These are phyloP conservation scores for Pythium monospermum DNA, from an alignment of 352 stramenopile genomes.

Conservation along the genomic window DNA sequence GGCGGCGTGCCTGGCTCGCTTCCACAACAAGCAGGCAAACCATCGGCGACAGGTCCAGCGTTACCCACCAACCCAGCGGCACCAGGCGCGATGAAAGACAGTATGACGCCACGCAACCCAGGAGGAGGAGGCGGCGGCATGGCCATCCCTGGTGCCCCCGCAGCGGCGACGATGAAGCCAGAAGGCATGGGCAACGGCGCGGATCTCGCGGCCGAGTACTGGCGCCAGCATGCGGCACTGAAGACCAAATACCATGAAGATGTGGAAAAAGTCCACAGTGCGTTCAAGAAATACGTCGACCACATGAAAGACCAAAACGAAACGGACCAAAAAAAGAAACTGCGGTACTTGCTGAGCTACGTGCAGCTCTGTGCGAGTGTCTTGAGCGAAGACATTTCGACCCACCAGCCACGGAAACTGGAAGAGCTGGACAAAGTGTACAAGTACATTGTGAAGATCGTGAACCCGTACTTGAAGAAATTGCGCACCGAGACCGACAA, in stretches of 20 bases:
- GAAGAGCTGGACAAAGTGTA: conserved; percentile 85
- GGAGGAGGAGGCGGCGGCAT: conserved; percentile 13
- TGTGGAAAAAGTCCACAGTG: conserved; percentile 81
- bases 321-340: conserved; percentile 84
- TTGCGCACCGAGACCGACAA: conserved; percentile 76
- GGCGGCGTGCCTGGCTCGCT: conserved; percentile 17
- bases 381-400: conserved; percentile 71
- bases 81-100: conserved; percentile 11
- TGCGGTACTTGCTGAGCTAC: conserved; percentile 79
- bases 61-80: conserved; percentile 18
- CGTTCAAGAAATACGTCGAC: conserved; percentile 86
- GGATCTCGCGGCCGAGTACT: conserved; percentile 66
- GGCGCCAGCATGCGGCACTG: conserved; percentile 67
- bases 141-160: conserved; percentile 8
- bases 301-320: conserved; percentile 85
- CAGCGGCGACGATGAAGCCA: background rate
- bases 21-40: conserved; percentile 13
- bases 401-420: conserved; percentile 63
- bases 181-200: conserved; percentile 17
- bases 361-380: conserved; percentile 77
- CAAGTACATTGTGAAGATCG: conserved; percentile 88
- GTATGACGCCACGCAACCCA: conserved; percentile 19
- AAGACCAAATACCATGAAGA: conserved; percentile 80
- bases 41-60: conserved; percentile 7
- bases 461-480: conserved; percentile 85